Conservation (phyloP, 805 yeast genomes). For the Candida ulmi region DNA sequence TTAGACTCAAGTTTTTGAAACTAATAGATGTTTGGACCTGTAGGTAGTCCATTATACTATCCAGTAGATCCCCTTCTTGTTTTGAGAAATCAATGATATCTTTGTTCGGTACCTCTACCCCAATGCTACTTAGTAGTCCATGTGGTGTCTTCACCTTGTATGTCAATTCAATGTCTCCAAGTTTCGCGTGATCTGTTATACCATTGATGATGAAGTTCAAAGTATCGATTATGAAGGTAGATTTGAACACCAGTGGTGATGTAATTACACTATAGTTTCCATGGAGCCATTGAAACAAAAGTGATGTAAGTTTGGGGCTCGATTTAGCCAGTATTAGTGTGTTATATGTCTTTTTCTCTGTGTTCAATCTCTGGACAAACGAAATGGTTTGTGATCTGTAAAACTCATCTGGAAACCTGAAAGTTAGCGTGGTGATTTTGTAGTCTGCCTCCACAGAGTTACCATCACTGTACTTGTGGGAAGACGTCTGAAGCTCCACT, state of each 20-base stretch:
- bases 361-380: constrained; percentile 3
- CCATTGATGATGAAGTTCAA: constrained; percentile 20
- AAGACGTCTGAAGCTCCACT: constrained; percentile 1
- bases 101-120: constrained; percentile 21
- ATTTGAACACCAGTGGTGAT: constrained; percentile 21
- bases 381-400: constrained; percentile 15
- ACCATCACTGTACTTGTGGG: neutral
- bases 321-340: constrained; percentile 10
- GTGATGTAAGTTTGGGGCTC: constrained; percentile 12
- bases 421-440: constrained; percentile 4
- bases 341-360: constrained; percentile 4
- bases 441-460: constrained; percentile 3
- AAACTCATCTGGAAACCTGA: constrained; percentile 17
- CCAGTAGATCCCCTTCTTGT: constrained; percentile 9
- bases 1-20: constrained; percentile 17
- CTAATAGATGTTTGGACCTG: constrained; percentile 25
- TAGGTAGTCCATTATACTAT: constrained; percentile 15
- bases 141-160: constrained; percentile 20
- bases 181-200: constrained; percentile 9
- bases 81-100: constrained; percentile 20
- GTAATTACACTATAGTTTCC: constrained; percentile 20
- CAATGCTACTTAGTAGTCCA: constrained; percentile 18
- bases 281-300: constrained; percentile 25
- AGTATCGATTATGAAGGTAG: constrained; percentile 18
- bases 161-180: constrained; percentile 24